phyloP scores from a whole-genome alignment of 1,139 yeast genomes.

The Debaryomycetaceae sp. region DNA sequence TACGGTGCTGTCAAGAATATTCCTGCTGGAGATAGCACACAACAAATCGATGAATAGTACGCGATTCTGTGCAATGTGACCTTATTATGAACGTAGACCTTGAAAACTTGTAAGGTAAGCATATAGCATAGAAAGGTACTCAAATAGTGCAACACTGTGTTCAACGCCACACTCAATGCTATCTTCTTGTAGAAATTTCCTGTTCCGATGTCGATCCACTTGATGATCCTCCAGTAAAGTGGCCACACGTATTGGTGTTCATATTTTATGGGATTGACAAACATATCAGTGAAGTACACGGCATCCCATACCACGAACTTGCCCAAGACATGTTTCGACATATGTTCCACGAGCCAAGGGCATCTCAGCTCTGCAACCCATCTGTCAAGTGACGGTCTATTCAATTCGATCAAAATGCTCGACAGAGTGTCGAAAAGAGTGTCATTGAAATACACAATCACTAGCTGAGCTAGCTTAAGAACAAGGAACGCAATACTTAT shows the following conservation, averaged over 20 bases:
- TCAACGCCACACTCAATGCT: conserved; percentile 39
- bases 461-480: conserved; percentile 27
- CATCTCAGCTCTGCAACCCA: conserved; percentile 1
- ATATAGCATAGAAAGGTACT: conserved; percentile 50
- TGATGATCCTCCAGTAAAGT: conserved; percentile 62
- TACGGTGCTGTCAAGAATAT: conserved; percentile 73
- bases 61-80: conserved; percentile 21
- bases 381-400: conserved; percentile 3
- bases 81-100: conserved; percentile 15
- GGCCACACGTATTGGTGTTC: conserved; percentile 93
- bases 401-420: conserved; percentile 17
- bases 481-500: conserved; percentile 19
- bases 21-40: conserved; percentile 73
- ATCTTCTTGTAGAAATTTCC: conserved; percentile 42
- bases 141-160: conserved; percentile 52
- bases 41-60: conserved; percentile 41
- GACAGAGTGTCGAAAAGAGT: conserved; percentile 41
- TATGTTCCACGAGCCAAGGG: conserved; percentile 4
- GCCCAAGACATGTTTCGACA: conserved; percentile 25
- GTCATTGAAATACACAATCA: conserved; percentile 32
- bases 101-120: conserved; percentile 39
- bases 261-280: conserved; percentile 48
- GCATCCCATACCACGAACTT: conserved; percentile 80
- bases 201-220: conserved; percentile 15
- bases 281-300: conserved; percentile 66